Evolutionary conservation across 2,329 filamentous ascomycete species (phyloP).

Genomic region (Cladosporium sphaerospermum): DNA sequence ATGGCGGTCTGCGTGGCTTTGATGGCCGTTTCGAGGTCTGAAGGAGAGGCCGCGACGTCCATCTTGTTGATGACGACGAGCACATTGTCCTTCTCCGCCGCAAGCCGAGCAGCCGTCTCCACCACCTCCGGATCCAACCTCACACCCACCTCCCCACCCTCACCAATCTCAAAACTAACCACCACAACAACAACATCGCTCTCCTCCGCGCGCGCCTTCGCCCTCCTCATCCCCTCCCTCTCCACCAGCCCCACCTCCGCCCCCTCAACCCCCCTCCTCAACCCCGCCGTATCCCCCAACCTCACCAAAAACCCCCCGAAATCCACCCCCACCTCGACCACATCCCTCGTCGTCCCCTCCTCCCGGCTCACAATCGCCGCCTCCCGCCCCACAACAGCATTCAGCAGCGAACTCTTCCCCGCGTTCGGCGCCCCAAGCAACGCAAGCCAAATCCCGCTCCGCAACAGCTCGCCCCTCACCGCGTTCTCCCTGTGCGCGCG

Average conservation of each 20-base stretch:
- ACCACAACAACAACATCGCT: slow-evolving; percentile 83
- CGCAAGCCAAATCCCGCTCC: slow-evolving; percentile 78
- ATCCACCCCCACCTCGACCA: slow-evolving; percentile 87
- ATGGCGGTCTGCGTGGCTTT: slow-evolving; percentile 34
- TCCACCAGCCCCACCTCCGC: slow-evolving; percentile 65
- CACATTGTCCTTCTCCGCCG: slow-evolving; percentile 46
- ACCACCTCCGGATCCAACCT: slow-evolving; percentile 50
- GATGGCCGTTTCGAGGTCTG: slow-evolving; percentile 13
- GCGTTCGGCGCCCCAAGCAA: slow-evolving; percentile 88
- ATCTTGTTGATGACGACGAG: slow-evolving; percentile 57
- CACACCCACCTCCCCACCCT: slow-evolving; percentile 23
- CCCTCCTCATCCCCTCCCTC: slow-evolving; percentile 81
- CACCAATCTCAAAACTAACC: slow-evolving; percentile 59
- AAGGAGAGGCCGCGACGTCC: slow-evolving; percentile 43
- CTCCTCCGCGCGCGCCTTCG: slow-evolving; percentile 70
- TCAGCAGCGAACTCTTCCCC: slow-evolving; percentile 91
- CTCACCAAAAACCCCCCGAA: slow-evolving; percentile 84
- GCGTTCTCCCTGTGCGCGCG: slow-evolving; percentile 67
- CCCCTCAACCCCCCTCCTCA: slow-evolving; percentile 43
- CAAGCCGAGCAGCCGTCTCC: slow-evolving; percentile 47
- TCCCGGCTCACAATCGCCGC: slow-evolving; percentile 92
- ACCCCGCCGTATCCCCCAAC: slow-evolving; percentile 91
- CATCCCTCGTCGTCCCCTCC: slow-evolving; percentile 87
- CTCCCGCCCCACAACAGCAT: slow-evolving; percentile 81
- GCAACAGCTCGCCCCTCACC: slow-evolving; percentile 73